A percentile compares a stretch with the other conserved stretches of the same genome.
phyloP scores from a whole-genome alignment of 768 basidiomycete species.

The Macrolepiota dolichaula region DNA sequence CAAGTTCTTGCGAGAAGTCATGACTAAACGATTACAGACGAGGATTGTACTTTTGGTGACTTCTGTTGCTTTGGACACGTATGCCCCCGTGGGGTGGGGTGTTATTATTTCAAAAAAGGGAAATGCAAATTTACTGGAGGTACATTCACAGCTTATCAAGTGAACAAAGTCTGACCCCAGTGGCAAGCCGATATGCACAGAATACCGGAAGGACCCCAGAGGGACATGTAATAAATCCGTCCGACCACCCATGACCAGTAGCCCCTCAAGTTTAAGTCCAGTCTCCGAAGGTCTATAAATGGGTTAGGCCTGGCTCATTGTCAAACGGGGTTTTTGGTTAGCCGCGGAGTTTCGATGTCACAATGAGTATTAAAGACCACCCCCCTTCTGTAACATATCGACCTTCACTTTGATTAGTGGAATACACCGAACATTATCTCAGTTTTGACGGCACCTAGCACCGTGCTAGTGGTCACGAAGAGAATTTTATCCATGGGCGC shows the following conservation, averaged over 20 bases:
- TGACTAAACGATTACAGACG: slow-evolving; percentile 32
- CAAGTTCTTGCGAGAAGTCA: background rate
- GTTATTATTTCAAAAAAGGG: slow-evolving; percentile 48
- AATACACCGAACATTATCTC: background rate
- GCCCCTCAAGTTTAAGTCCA: background rate
- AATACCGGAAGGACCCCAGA: slow-evolving; percentile 22
- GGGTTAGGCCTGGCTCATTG: slow-evolving; percentile 17
- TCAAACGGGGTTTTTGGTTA: slow-evolving; percentile 24
- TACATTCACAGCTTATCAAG: slow-evolving; percentile 20
- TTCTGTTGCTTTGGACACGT: slow-evolving; percentile 53
- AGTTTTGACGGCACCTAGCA: slow-evolving; percentile 6
- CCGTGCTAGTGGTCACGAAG: background rate
- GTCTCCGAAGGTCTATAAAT: background rate
- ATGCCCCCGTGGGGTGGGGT: slow-evolving; percentile 43
- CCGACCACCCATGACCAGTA: background rate
- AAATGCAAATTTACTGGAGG: slow-evolving; percentile 63
- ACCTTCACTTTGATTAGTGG: slow-evolving; percentile 1
- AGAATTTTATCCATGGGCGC: slow-evolving; percentile 8
- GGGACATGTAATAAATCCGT: background rate
- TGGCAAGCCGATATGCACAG: slow-evolving; percentile 38
- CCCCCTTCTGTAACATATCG: slow-evolving; percentile 1
- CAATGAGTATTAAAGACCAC: background rate
- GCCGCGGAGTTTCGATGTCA: slow-evolving; percentile 29
- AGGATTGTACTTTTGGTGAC: slow-evolving; percentile 56
- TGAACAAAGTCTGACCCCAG: slow-evolving; percentile 17